A percentile compares a stretch with the other conserved stretches of the same genome.
Evolutionary conservation across 2,329 filamentous ascomycete species (phyloP).

Genomic region (Aspergillus brasiliensis): DNA sequence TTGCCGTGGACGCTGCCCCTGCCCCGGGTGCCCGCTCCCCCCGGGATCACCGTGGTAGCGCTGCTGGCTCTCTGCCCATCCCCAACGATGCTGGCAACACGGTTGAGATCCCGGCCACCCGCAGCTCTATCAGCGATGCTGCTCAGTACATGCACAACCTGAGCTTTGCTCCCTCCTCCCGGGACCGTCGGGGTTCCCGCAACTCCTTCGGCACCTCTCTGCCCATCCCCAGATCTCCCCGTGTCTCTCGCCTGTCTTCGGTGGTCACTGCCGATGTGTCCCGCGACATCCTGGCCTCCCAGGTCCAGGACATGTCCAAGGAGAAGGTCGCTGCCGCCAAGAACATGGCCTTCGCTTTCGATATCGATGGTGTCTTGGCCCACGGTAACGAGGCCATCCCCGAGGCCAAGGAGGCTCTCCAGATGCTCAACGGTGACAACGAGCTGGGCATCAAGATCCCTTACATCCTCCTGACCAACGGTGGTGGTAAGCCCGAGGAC

Average conservation of each 20-base stretch:
- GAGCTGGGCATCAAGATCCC: conserved; percentile 77
- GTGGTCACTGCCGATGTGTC: conserved; percentile 57
- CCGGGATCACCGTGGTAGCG: conserved; percentile 28
- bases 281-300: conserved; percentile 68
- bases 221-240: conserved; percentile 71
- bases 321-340: conserved; percentile 70
- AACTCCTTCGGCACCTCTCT: conserved; percentile 76
- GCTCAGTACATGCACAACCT: conserved; percentile 72
- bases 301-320: conserved; percentile 67
- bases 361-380: conserved; percentile 70
- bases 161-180: conserved; percentile 67
- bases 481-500: conserved; percentile 69
- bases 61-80: conserved; percentile 37
- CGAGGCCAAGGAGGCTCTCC: conserved; percentile 65
- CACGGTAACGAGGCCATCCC: conserved; percentile 72
- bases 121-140: conserved; percentile 69
- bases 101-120: conserved; percentile 70
- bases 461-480: conserved; percentile 75
- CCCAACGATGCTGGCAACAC: conserved; percentile 54
- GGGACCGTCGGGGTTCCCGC: conserved; percentile 67
- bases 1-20: conserved; percentile 45
- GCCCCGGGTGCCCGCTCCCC: conserved; percentile 26
- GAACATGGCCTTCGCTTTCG: conserved; percentile 79
- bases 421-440: conserved; percentile 74
- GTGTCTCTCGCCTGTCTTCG: conserved; percentile 67